These are phyloP conservation scores for Xylaria castorea DNA, from an alignment of 495 filamentous ascomycete genomes.

Conservation along the genomic window DNA sequence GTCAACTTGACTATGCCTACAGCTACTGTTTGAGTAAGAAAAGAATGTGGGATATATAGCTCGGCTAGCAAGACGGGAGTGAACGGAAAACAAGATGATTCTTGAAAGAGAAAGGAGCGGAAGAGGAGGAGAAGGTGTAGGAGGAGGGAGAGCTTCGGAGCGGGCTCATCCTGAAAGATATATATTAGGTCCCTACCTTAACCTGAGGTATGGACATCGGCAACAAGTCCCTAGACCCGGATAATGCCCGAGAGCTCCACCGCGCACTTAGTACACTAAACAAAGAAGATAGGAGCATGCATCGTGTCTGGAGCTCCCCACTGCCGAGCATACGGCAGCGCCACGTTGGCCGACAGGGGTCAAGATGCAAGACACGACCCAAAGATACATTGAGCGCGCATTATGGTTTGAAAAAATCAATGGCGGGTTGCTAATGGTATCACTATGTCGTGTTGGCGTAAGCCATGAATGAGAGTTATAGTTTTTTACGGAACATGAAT, in stretches of 20 bases:
- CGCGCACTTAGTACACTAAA: slow-evolving; percentile 7
- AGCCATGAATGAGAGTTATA: slow-evolving; percentile 2
- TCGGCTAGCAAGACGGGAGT: slow-evolving; percentile 40
- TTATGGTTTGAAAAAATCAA: neutral
- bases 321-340: slow-evolving; percentile 18
- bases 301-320: slow-evolving; percentile 19
- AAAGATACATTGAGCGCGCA: neutral
- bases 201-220: slow-evolving; percentile 24
- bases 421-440: neutral
- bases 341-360: slow-evolving; percentile 18
- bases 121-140: slow-evolving; percentile 27
- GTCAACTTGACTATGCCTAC: slow-evolving; percentile 23
- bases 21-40: slow-evolving; percentile 34
- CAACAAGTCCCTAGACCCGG: slow-evolving; percentile 26
- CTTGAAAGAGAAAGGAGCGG: slow-evolving; percentile 33
- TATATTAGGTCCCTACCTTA: slow-evolving; percentile 41
- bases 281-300: slow-evolving; percentile 24
- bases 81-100: slow-evolving; percentile 28
- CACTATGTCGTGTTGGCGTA: neutral
- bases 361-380: slow-evolving; percentile 5
- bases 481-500: neutral
- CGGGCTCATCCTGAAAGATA: slow-evolving; percentile 37
- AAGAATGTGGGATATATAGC: slow-evolving; percentile 39
- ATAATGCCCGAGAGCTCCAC: slow-evolving; percentile 8
- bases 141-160: slow-evolving; percentile 26